Evolutionary conservation across 441 rosid species (phyloP).

Genomic region (Raphanus hybrid): DNA sequence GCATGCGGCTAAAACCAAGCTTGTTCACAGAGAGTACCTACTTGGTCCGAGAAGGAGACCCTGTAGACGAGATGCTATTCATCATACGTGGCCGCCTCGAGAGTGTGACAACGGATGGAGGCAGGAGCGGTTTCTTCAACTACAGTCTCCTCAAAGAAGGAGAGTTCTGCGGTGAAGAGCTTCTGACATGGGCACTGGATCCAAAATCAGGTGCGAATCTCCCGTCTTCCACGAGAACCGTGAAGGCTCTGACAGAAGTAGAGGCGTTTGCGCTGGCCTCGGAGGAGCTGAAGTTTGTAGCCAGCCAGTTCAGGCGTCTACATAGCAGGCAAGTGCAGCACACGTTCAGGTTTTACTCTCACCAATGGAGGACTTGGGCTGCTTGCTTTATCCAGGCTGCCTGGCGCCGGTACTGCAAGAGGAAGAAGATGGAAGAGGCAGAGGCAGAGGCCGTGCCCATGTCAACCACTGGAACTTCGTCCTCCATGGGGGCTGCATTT

Average conservation of each 20-base stretch:
- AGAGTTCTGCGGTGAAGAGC: slow-evolving; percentile 95
- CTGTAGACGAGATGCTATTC: slow-evolving; percentile 97
- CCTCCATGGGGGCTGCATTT: slow-evolving; percentile 83
- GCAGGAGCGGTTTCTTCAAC: slow-evolving; percentile 95
- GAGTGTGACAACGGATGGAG: slow-evolving; percentile 96
- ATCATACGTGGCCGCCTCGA: slow-evolving; percentile 95
- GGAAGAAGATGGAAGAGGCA: slow-evolving; percentile 74
- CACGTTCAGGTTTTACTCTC: slow-evolving; percentile 93
- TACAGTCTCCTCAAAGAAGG: slow-evolving; percentile 81
- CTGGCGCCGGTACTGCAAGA: slow-evolving; percentile 87
- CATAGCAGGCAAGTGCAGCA: slow-evolving; percentile 98
- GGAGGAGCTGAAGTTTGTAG: slow-evolving; percentile 93
- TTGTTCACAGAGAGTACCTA: slow-evolving; percentile 83
- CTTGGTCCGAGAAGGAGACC: slow-evolving; percentile 94
- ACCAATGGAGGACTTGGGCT: slow-evolving; percentile 99
- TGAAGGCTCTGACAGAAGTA: slow-evolving; percentile 81
- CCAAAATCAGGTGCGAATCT: slow-evolving; percentile 85
- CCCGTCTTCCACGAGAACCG: slow-evolving; percentile 94
- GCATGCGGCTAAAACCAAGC: slow-evolving; percentile 90
- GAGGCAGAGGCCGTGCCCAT: slow-evolving; percentile 43
- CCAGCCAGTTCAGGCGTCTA: slow-evolving; percentile 88
- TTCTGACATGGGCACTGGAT: slow-evolving; percentile 95
- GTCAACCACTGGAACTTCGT: slow-evolving; percentile 50
- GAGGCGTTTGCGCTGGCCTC: slow-evolving; percentile 91
- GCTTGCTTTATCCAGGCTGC: slow-evolving; percentile 98